Evolutionary conservation across 2,329 filamentous ascomycete genomes (phyloP), one percentile per base, ranked within the genome.

Genomic region (Sclerotinia nivalis): DNA sequence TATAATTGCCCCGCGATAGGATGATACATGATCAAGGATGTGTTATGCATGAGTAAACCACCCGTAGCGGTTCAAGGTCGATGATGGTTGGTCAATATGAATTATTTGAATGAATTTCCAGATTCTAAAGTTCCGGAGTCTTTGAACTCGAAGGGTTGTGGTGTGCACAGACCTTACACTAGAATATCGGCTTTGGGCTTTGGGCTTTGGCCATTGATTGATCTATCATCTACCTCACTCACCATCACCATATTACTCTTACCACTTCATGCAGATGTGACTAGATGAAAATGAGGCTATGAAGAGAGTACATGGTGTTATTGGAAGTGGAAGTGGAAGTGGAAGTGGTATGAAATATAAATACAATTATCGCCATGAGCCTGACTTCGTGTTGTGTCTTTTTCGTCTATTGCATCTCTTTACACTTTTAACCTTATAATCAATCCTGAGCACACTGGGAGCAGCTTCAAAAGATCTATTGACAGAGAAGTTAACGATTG

Each of bases 91-190:
- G 28, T 18, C 25, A 22, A 45, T 1, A 9, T 20, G 13, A 59
- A 45, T 7, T 7, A 20, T 25, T 28, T 45, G 40, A 31, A 47
- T 13, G 22, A 31, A 31, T 18, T 28, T 8, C 13, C 4, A 60
- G 37, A 13, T 20, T 45, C 40, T 9, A 8, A 22, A 22, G 22
- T 56, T 10, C 20, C 10, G 54, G 22, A 20, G 54, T 34, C 20
- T 58, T 58, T 34, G 55, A 43, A 43, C 5, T 40, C 20, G 55
- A 58, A 34, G 34, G 55, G 55, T n/a, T 10, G n/a, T 12, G 22
- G 22, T 28, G 15, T 60, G 56, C 56, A 60, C 37, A 60, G 56
- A 60, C 56, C 40, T 15, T 20, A 28, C n/a, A 31, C 55, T 58
- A 25, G 55, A 40, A 40, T 58, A 13, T 25, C 6, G 54, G 28